Evolutionary conservation across 129 eudicot species (phyloP).

Genomic region (Scalesia atractyloides): DNA sequence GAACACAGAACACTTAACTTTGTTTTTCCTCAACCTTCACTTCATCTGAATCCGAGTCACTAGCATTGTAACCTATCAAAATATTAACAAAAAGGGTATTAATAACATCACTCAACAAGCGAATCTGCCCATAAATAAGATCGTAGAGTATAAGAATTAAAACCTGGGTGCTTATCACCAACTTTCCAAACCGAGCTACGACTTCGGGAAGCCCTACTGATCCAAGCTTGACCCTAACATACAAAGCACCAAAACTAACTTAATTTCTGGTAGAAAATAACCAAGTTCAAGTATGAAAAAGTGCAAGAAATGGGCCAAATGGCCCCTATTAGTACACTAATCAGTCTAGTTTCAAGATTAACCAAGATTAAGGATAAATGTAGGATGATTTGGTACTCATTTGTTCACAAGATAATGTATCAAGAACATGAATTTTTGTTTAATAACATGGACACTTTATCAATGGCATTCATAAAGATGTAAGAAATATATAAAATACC

Average conservation of each 20-base stretch:
- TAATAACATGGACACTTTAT: not conserved
- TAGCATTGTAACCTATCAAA: constrained; percentile 41
- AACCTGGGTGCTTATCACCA: constrained; percentile 48
- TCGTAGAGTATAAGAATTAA: not conserved
- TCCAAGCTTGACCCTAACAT: constrained; percentile 78
- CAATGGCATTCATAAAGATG: not conserved
- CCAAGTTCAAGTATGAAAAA: constrained; percentile 1
- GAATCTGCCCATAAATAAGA: not conserved
- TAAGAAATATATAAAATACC: too few species aligned
- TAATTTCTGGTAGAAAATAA: constrained; percentile 6
- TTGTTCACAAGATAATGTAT: not conserved
- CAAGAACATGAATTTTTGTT: not conserved
- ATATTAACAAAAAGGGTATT: constrained; percentile 13
- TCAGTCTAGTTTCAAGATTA: not conserved
- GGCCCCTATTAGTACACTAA: not conserved
- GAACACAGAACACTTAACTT: constrained; percentile 20
- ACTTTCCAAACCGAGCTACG: constrained; percentile 42
- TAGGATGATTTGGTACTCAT: not conserved
- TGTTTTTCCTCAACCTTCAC: constrained; percentile 31
- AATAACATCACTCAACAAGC: constrained; percentile 19
- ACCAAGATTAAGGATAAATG: not conserved
- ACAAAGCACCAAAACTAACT: constrained; percentile 25
- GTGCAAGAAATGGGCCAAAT: not conserved
- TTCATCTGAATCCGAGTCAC: constrained; percentile 43
- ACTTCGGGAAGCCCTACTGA: constrained; percentile 42